Evolutionary conservation across 2,329 filamentous ascomycete species (phyloP), one percentile per base, ranked within the genome.

Genomic region (Botrytis squamosa): DNA sequence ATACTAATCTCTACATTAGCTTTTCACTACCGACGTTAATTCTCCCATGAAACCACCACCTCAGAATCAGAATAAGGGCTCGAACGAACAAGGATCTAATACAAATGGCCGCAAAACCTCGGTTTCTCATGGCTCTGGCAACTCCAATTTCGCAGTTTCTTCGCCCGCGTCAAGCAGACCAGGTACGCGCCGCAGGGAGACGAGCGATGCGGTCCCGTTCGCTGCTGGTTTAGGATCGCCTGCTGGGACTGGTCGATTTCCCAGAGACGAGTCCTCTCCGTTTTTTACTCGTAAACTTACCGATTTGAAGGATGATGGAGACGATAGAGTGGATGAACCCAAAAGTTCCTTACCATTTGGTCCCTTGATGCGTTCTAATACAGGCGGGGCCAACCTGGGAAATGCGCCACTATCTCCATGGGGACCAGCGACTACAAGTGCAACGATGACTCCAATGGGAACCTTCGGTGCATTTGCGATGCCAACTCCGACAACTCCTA

Each of bases 401-500:
- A 85, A 88, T 76, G 84, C 84, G 36, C 79, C 80, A 62, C 72
- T 82, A n/a, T 85, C 85, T 18, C 82, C 85, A 1, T 88, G 86
- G 85, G 84, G 83, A 40, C 77, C 82, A 29, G 77, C 83, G 12
- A 79, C 80, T 6, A 66, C 76, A 14, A 92, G 89, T 88, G 85
- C 91, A 62, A 88, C 89, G 20, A 89, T 93, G 78, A 88, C 91
- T 10, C 89, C 90, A 2, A 92, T 95, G 86, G 94, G 95, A 49
- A 91, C 91, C 36, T 99, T 99, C 83, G 95, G 95, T 18, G 96
- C 91, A 79, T 98, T 98, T 82, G 91, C 92, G n/a, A 82, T 97
- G 70, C 84, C 85, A 44, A 86, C 87, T 49, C 85, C 88, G 29
- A 83, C 87, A 10, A 85, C 89, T 44, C 83, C 86, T 12, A 85